A percentile compares a stretch with the other conserved stretches of the same genome.
Evolutionary conservation across 768 basidiomycete genomes (phyloP).

Genomic region (Mycena latifolia): DNA sequence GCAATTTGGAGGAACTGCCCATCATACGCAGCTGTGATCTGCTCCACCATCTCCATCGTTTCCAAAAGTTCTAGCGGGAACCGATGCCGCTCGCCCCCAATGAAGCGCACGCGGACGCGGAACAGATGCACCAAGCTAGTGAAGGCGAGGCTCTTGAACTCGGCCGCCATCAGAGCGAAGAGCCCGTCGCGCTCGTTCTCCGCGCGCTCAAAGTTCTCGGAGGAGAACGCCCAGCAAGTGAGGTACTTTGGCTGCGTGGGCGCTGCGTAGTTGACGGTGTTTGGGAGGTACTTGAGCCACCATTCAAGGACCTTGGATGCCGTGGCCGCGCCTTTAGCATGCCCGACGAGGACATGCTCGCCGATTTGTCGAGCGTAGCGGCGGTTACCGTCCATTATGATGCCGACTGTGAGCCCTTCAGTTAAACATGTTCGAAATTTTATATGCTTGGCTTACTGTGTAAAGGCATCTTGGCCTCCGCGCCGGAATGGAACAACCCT

Average conservation of each 20-base stretch:
- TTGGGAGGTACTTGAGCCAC: slow-evolving; percentile 34
- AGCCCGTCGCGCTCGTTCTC: slow-evolving; percentile 33
- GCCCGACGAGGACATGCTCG: slow-evolving; percentile 28
- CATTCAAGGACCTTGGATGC: slow-evolving; percentile 34
- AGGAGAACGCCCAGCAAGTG: slow-evolving; percentile 35
- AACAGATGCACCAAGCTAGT: slow-evolving; percentile 31
- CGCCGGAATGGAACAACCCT: slow-evolving; percentile 19
- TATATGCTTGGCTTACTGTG: slow-evolving; percentile 8
- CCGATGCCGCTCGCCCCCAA: slow-evolving; percentile 25
- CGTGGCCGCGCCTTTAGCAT: slow-evolving; percentile 33
- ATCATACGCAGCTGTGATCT: too few relatives aligned
- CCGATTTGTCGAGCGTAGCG: slow-evolving; percentile 4
- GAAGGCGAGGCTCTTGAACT: slow-evolving; percentile 35
- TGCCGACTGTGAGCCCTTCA: slow-evolving; percentile 28
- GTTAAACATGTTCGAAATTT: background rate
- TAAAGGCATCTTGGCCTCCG: slow-evolving; percentile 21
- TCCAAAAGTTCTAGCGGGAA: slow-evolving; percentile 29
- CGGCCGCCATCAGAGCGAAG: slow-evolving; percentile 31
- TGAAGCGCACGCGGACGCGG: slow-evolving; percentile 29
- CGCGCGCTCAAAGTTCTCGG: slow-evolving; percentile 33
- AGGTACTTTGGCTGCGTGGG: slow-evolving; percentile 27
- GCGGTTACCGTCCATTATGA: too few relatives aligned
- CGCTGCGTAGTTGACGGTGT: too few relatives aligned
- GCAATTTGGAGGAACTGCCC: slow-evolving; percentile 29
- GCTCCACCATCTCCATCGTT: slow-evolving; percentile 33